Conservation (phyloP, 768 basidiomycete genomes). For the Tulasnella sp. region DNA sequence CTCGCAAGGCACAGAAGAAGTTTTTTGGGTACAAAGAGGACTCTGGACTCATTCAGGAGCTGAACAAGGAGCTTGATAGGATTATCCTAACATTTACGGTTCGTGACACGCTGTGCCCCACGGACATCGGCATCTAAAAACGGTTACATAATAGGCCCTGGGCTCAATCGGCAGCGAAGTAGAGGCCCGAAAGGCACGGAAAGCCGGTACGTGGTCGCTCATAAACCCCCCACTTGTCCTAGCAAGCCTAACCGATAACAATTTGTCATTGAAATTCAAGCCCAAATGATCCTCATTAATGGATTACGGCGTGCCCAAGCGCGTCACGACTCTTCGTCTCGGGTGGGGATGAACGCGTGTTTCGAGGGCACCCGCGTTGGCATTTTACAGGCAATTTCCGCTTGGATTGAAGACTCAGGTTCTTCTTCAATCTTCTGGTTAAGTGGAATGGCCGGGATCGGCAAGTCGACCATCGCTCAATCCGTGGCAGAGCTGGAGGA, state of each 20-base stretch:
- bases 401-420: neutral
- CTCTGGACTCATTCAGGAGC: neutral
- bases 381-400: neutral
- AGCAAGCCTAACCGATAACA: too few species aligned
- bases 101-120: neutral
- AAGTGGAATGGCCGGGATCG: constrained; percentile 41
- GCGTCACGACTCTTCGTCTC: constrained; percentile 14
- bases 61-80: neutral
- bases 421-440: constrained; percentile 36
- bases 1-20: neutral
- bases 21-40: neutral
- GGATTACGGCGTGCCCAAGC: constrained; percentile 2
- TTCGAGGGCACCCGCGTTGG: constrained; percentile 10
- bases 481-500: constrained; percentile 37
- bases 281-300: constrained; percentile 4
- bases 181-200: neutral
- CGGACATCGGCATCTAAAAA: too few species aligned
- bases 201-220: neutral
- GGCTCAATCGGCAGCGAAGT: neutral
- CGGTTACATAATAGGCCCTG: neutral
- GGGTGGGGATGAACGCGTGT: neutral
- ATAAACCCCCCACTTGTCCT: neutral
- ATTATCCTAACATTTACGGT: neutral
- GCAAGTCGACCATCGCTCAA: constrained; percentile 44
- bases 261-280: neutral